Base-by-base conservation (phyloP, 129 eudicot genomes). In the Helichrysum umbraculigerum region DNA sequence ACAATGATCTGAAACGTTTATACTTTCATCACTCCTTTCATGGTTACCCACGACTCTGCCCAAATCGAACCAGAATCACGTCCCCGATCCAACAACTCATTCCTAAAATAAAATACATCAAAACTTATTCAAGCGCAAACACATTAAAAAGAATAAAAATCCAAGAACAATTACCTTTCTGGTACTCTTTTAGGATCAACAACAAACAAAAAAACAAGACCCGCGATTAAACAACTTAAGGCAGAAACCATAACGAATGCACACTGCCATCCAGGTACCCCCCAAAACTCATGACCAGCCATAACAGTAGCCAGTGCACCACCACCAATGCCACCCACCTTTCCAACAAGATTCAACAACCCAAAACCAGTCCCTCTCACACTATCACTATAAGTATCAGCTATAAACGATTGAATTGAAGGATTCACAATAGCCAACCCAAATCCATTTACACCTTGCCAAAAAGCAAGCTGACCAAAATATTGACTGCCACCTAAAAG, bases 361-460 rank as follows among this genome's bases (percentile, higher is more conserved):
- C 98, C 98, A 60, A 94, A 94, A 37, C 97, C 97, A 1, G 88
- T 83, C 52, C 98, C 98, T 76, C 98, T 87, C 59, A 86, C 91
- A 2, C 85, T 83, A 78, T 94, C 98, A 76, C 63, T 62, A 63
- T 91, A 94, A 41, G 88, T 91, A 78, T 94, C 98, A 22, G 98
- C 98, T 73, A 94, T 91, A 80, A 94, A 94, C 9, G 98, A 94
- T 83, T 94, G 98, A 51, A 94, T 90, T 37, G 97, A 90, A 11
- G 98, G 98, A 72, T 91, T 94, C 83, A 94, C 98, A n/a, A 94
- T 94, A 25, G 98, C 97, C 51, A 94, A 82, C 28, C 98, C 98
- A 34, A 91, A 81, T 14, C 98, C 98, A 60, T 94, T 94, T 52
- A 94, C 81, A 5, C 91, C 98, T 52, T 96, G 86, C 98, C 98